A percentile compares a stretch with the other conserved stretches of the same genome.
Conservation (phyloP, 192 early-diverging fungal genomes). For the Anaeromyces robustus region DNA sequence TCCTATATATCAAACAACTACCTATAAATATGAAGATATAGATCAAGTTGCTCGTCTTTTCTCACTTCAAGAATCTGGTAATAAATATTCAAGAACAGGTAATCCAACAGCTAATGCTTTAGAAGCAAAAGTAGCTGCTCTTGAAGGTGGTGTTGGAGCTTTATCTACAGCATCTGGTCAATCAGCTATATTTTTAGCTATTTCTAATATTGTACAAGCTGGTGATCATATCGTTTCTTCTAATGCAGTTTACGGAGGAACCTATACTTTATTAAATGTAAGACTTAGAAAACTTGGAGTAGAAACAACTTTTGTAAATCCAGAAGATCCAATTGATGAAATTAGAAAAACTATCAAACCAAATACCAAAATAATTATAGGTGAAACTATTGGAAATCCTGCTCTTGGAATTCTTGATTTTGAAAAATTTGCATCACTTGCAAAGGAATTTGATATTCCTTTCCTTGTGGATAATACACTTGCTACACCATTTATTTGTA, state of each 20-base stretch:
- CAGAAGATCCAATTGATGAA: background rate
- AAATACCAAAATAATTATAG: background rate
- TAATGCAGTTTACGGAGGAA: conserved; percentile 1
- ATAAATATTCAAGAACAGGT: background rate
- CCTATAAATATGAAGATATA: background rate
- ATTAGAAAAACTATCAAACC: background rate
- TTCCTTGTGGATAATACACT: conserved; percentile 4
- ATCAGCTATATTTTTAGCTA: background rate
- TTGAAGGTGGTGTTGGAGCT: background rate
- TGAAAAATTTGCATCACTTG: background rate
- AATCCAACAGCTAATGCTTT: background rate
- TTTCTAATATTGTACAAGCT: background rate
- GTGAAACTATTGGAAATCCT: conserved; percentile 1
- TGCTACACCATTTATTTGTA: conserved; percentile 1
- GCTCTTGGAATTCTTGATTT: background rate
- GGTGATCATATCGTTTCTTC: background rate
- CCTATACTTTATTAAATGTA: background rate
- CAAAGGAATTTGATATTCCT: background rate
- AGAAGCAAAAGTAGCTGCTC: background rate
- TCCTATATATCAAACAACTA: background rate
- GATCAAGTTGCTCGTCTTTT: conserved; percentile 3
- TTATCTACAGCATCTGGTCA: background rate
- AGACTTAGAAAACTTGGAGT: background rate
- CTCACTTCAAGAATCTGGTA: conserved; percentile 1
- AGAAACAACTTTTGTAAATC: background rate